Evolutionary conservation across 1,284 basidiomycete species (phyloP), one percentile per base, ranked within the genome.

Genomic region (Moniliophthora roreri): DNA sequence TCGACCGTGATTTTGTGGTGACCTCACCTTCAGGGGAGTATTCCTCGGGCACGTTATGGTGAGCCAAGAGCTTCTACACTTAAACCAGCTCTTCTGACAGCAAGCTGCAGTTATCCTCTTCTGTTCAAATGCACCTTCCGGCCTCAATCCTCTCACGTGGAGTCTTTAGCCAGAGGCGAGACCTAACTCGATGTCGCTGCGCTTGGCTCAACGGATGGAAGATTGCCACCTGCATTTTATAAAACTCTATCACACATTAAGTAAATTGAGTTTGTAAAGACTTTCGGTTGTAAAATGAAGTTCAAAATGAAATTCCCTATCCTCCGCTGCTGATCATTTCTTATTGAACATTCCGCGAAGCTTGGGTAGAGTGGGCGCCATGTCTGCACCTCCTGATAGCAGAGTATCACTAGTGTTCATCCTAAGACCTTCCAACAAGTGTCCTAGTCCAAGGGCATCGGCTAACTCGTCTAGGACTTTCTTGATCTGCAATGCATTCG

Each of bases 101-200:
- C 6, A 51, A 11, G 28, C 11, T 23, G 6, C 21, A 55, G 53
- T 18, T 39, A 45, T 21, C 53, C 53, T 2, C 26, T 16, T 37
- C 53, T 48, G n/a, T 55, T 51, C 21, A 41, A 55, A 10, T 55
- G 53, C 37, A 38, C 16, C 7, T 51, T 55, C 36, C 23, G 18
- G 11, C 53, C 49, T 1, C 48, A 48, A 2, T 16, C 21, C 20
- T 10, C 11, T 11, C 11, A 32, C 9, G 20, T 24, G 18, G 34
- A 51, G 24, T 15, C 23, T 20, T 37, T 51, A 32, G 37, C 45
- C 28, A 32, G 11, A 11, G 11, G 28, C 28, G 28, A 32, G 28
- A 32, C n/a, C n/a, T n/a, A n/a, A n/a, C n/a, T n/a, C n/a, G n/a
- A n/a, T n/a, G n/a, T n/a, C n/a, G n/a, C n/a, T n/a, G n/a, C n/a